Conservation (phyloP, 2,329 filamentous ascomycete genomes). For the Diaporthe caulivora region DNA sequence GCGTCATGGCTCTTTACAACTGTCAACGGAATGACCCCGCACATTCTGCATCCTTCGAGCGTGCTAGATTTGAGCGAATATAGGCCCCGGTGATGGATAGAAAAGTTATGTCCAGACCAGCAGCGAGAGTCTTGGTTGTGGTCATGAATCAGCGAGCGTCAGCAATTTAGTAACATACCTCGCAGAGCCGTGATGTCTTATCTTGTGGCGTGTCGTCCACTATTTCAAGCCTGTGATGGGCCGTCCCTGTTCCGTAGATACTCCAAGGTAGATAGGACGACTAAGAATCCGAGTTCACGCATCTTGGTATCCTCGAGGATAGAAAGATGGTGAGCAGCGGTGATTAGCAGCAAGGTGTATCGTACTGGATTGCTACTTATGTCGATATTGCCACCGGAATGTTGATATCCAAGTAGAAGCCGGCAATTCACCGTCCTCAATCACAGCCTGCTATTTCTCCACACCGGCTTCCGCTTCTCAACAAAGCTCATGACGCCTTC, state of each 20-base stretch:
- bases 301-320: no score
- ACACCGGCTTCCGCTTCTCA: conserved; percentile 78
- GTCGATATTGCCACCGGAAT: background rate
- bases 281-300: background rate
- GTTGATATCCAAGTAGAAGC: background rate
- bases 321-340: no score
- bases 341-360: background rate
- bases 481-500: conserved; percentile 83
- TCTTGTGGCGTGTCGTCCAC: no score
- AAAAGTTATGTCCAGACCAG: background rate
- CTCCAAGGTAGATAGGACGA: no score
- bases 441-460: conserved; percentile 74
- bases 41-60: background rate
- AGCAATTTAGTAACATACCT: background rate
- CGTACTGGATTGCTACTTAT: no score
- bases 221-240: fast-evolving
- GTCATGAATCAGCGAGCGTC: background rate
- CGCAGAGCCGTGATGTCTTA: background rate
- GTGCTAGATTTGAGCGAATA: background rate
- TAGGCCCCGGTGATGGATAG: background rate
- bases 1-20: background rate
- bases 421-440: background rate
- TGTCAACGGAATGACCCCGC: background rate
- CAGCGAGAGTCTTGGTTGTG: fast-evolving
- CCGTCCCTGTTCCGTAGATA: background rate